Evolutionary conservation across 768 basidiomycete genomes (phyloP).

Genomic region (Lepiota brunneoincarnata): DNA sequence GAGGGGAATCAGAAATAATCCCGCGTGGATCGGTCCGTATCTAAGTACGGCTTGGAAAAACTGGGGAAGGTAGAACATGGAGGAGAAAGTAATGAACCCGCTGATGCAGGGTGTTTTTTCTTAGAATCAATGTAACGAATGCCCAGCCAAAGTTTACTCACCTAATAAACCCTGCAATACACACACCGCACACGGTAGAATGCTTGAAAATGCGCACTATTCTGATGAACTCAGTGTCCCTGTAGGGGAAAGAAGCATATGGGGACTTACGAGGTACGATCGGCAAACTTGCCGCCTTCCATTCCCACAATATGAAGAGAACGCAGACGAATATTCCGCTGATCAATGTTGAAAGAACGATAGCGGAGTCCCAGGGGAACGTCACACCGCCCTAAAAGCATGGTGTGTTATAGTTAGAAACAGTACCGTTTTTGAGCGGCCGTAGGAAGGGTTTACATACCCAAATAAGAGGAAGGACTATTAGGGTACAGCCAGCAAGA

Average conservation of each 20-base stretch:
- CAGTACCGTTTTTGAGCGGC: background rate
- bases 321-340: constrained; percentile 50
- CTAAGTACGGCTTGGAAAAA: constrained; percentile 75
- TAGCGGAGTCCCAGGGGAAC: constrained; percentile 68
- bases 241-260: background rate
- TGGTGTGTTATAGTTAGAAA: background rate
- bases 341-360: constrained; percentile 58
- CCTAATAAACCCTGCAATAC: constrained; percentile 70
- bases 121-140: background rate
- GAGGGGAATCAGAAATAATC: constrained; percentile 64
- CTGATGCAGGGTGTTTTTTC: constrained; percentile 28
- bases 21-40: constrained; percentile 56
- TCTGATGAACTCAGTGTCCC: background rate
- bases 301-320: constrained; percentile 71
- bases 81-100: constrained; percentile 60
- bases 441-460: constrained; percentile 28
- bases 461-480: constrained; percentile 75
- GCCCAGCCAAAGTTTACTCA: constrained; percentile 20
- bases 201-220: constrained; percentile 73
- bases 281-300: constrained; percentile 65
- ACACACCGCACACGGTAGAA: constrained; percentile 63
- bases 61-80: constrained; percentile 71
- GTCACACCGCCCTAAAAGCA: constrained; percentile 63
- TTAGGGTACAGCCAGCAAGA: constrained; percentile 55
- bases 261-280: constrained; percentile 62